These are phyloP conservation scores for Ophidiomyces ophidiicola DNA, from an alignment of 2,329 filamentous ascomycete genomes.

Conservation along the genomic window DNA sequence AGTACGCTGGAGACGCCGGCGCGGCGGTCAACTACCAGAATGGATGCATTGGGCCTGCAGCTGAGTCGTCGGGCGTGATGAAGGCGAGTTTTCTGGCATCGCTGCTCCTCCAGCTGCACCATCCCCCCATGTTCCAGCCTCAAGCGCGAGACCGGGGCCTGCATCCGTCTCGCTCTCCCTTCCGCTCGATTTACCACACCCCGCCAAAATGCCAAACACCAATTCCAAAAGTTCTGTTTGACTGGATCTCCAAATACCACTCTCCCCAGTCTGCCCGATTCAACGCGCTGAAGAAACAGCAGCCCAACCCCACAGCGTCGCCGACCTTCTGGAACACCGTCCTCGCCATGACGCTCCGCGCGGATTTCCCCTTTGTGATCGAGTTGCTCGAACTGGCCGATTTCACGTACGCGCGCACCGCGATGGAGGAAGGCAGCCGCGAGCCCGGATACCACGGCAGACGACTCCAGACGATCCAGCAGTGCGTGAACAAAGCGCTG, in stretches of 20 bases:
- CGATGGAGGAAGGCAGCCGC: slow-evolving; percentile 49
- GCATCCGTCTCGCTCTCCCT: slow-evolving; percentile 18
- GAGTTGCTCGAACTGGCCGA: slow-evolving; percentile 60
- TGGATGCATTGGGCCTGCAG: slow-evolving; percentile 53
- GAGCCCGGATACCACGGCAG: slow-evolving; percentile 58
- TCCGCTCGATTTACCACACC: slow-evolving; percentile 23
- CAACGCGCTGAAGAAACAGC: slow-evolving; percentile 49
- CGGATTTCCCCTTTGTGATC: slow-evolving; percentile 56
- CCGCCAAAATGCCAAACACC: slow-evolving; percentile 29
- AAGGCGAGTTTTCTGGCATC: slow-evolving; percentile 71
- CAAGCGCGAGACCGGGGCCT: slow-evolving; percentile 16
- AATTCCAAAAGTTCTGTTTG: slow-evolving; percentile 64
- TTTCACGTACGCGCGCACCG: slow-evolving; percentile 61
- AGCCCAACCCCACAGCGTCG: slow-evolving; percentile 64
- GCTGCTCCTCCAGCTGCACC: slow-evolving; percentile 66
- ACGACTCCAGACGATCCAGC: slow-evolving; percentile 66
- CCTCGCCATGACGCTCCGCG: slow-evolving; percentile 61
- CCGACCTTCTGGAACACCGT: slow-evolving; percentile 74
- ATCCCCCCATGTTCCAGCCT: slow-evolving; percentile 42
- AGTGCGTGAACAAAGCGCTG: slow-evolving; percentile 56
- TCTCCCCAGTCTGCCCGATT: slow-evolving; percentile 58
- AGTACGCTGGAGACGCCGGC: slow-evolving; percentile 34
- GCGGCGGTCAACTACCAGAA: slow-evolving; percentile 28
- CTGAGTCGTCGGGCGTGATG: slow-evolving; percentile 50
- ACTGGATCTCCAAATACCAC: slow-evolving; percentile 70